These are phyloP conservation scores for Pseudopithomyces maydicus DNA, from an alignment of 2,329 filamentous ascomycete genomes.

Conservation along the genomic window DNA sequence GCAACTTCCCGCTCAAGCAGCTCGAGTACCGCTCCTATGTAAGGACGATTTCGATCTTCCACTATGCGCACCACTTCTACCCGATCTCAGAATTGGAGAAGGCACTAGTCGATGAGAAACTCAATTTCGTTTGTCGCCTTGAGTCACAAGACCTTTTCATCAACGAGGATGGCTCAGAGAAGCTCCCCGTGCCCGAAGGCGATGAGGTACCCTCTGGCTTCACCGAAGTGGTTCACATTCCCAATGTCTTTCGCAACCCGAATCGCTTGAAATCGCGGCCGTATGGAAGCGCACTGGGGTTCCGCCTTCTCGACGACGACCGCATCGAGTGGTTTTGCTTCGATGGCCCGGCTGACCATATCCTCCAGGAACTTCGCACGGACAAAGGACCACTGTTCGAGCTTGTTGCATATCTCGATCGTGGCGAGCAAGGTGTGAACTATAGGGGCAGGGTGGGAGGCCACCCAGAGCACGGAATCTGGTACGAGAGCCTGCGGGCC, in stretches of 20 bases:
- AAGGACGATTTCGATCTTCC: slow-evolving; percentile 24
- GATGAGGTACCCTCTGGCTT: slow-evolving; percentile 20
- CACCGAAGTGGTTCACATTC: slow-evolving; percentile 27
- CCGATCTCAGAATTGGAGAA: slow-evolving; percentile 8
- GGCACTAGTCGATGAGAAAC: background rate
- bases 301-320: slow-evolving; percentile 12
- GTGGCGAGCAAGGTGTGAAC: slow-evolving; percentile 1
- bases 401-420: slow-evolving; percentile 19
- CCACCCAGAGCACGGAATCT: slow-evolving; percentile 24
- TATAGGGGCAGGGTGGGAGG: slow-evolving; percentile 9
- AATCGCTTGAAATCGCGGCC: slow-evolving; percentile 15
- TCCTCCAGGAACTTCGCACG: slow-evolving; percentile 5
- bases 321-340: slow-evolving; percentile 32
- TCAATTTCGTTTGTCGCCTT: slow-evolving; percentile 18
- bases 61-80: slow-evolving; percentile 15
- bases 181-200: slow-evolving; percentile 6
- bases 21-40: slow-evolving; percentile 21
- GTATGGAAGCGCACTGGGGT: slow-evolving; percentile 27
- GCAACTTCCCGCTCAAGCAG: background rate
- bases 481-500: slow-evolving; percentile 18
- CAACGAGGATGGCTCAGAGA: background rate
- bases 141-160: slow-evolving; percentile 17
- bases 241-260: slow-evolving; percentile 14
- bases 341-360: slow-evolving; percentile 3
- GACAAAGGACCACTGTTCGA: slow-evolving; percentile 23